Percentiles rank a stretch among this genome's conserved stretches.
Evolutionary conservation across 495 filamentous ascomycete genomes (phyloP).

Genomic region (Aspergillus funiculosus): DNA sequence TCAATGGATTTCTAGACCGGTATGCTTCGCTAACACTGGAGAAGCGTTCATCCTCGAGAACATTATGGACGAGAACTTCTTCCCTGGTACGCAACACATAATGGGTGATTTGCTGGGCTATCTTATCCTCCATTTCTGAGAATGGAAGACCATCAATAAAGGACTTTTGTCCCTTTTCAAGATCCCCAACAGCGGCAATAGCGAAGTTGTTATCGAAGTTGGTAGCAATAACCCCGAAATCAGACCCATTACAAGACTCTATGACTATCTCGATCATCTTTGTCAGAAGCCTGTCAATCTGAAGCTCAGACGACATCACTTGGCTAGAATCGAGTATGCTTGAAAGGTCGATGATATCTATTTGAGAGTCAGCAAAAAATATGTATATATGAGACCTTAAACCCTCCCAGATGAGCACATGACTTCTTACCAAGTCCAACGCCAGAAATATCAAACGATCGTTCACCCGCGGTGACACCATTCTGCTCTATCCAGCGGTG

Average conservation of each 20-base stretch:
- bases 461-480: conserved; percentile 29
- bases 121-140: conserved; percentile 54
- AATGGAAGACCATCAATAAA: conserved; percentile 61
- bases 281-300: conserved; percentile 74
- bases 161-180: conserved; percentile 52
- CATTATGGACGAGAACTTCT: conserved; percentile 74
- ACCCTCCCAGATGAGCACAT: conserved; percentile 29
- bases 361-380: conserved; percentile 11
- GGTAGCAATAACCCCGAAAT: conserved; percentile 71
- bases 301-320: conserved; percentile 82
- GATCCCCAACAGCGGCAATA: conserved; percentile 70
- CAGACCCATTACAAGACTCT: conserved; percentile 76
- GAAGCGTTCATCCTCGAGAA: conserved; percentile 80
- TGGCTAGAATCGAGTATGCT: conserved; percentile 85
- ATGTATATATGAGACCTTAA: too few relatives aligned
- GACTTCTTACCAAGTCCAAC: conserved; percentile 35
- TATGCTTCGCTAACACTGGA: conserved; percentile 71
- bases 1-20: conserved; percentile 58
- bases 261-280: conserved; percentile 91
- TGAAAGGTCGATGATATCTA: conserved; percentile 79
- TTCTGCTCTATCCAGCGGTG: conserved; percentile 74
- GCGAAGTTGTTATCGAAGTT: conserved; percentile 68
- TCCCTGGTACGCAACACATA: conserved; percentile 83
- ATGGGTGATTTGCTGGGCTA: conserved; percentile 71
- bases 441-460: conserved; percentile 40